Percentiles rank a stretch among this genome's conserved stretches.
These are phyloP conservation scores for Magnusiomyces magnusii DNA, from an alignment of 1,139 yeast genomes.

Conservation along the genomic window DNA sequence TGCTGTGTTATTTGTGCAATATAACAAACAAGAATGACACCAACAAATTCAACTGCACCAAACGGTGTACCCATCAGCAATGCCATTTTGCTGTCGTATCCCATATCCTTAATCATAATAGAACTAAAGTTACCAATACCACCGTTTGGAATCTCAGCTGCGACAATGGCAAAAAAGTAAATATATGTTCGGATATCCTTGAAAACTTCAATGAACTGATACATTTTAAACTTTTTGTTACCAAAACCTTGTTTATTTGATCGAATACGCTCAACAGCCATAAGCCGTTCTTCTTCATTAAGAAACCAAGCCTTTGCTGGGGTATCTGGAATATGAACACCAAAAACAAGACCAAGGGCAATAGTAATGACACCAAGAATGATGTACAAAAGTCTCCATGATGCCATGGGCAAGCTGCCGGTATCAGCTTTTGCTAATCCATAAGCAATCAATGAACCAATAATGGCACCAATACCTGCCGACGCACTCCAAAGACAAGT, in stretches of 20 bases:
- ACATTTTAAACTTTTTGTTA: neutral
- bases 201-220: neutral
- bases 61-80: neutral
- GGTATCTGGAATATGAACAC: neutral
- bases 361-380: neutral
- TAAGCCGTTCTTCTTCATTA: neutral
- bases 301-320: neutral
- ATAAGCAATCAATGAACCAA: neutral
- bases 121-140: neutral
- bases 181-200: neutral
- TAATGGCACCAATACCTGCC: neutral
- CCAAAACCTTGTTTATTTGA: neutral
- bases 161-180: neutral
- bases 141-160: neutral
- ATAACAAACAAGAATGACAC: neutral
- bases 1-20: neutral
- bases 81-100: neutral
- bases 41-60: neutral
- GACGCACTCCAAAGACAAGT: neutral
- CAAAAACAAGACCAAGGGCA: neutral
- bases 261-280: neutral
- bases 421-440: neutral
- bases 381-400: neutral
- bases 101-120: neutral
- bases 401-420: neutral